Base-by-base conservation (phyloP, 495 filamentous ascomycete species). In the Jackrogersella minutella region DNA sequence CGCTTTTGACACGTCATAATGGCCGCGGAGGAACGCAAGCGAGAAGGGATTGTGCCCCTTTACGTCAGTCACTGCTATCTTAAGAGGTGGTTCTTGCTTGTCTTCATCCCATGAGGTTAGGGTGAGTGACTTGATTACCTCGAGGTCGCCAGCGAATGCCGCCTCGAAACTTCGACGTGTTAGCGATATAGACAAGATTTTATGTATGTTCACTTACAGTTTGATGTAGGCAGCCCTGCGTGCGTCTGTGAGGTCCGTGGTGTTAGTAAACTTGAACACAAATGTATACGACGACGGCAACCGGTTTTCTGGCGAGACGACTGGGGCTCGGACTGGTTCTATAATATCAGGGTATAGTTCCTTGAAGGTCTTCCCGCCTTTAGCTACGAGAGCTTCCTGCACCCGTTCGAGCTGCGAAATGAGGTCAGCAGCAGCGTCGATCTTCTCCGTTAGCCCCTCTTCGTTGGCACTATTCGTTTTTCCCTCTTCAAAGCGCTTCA, bases 131-230 rank as follows among this genome's bases (percentile, higher is more conserved):
- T 87, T 86, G 73, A 89, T 82, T 2, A 77, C 86, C 0, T 82
- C 77, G 1, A 88, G 39, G 66, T 93, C 86, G 2, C 88, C 88
- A n/a, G 52, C 58, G 87, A 88, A 92, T 1, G 85, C 86, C 8
- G 90, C 89, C 70, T 92, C 84, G 56, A 90, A 91, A 10, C 80
- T 82, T 46, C 1, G n/a, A 66, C 3, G 21, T 19, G 16, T 62
- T 80, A 87, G 73, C 17, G 58, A 58, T 26, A 24, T 3, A 2
- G 17, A 10, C 17, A 31, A 44, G 6, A 28, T 24, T 17, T 2
- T 1, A 9, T 24, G 5, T 62, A 8, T 33, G 4, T 39, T 1
- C 9, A 74, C 80, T 79, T 70, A 82, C 67, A 78, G 60, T 74
- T 79, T 79, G 8, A 90, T 16, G 58, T 91, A 92, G 4, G 79